These are phyloP conservation scores for Arthrobotrys megalospora DNA, from an alignment of 2,329 filamentous ascomycete species.

Conservation along the genomic window DNA sequence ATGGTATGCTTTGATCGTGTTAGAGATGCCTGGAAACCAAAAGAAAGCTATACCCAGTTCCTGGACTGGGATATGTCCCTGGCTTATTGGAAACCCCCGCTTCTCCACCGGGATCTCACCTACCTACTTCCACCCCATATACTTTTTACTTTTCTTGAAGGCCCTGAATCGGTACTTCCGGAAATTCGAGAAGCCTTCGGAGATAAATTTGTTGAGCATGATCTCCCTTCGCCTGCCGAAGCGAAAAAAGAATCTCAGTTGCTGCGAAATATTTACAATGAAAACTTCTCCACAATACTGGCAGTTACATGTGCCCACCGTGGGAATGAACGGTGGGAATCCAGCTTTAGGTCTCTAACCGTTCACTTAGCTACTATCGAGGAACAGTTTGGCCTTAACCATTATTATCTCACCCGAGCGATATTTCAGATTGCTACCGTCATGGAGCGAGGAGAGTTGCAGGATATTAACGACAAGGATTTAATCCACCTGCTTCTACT, in stretches of 20 bases:
- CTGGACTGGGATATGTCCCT: conserved; percentile 11
- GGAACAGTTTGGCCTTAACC: conserved; percentile 2
- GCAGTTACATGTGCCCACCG: not conserved
- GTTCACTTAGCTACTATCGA: conserved; percentile 36
- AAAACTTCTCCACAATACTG: conserved; percentile 22
- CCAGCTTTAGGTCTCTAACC: not conserved
- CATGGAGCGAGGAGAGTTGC: conserved; percentile 7
- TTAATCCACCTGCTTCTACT: conserved; percentile 10
- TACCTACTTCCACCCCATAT: not conserved
- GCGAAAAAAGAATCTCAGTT: conserved; percentile 10
- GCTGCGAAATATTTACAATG: conserved; percentile 5
- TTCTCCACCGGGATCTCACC: conserved; percentile 5
- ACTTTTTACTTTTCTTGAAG: not conserved
- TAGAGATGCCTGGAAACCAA: not conserved
- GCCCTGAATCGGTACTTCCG: not conserved
- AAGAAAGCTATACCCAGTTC: not conserved
- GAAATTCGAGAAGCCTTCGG: conserved; percentile 13
- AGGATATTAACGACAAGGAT: conserved; percentile 15
- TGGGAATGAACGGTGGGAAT: not conserved
- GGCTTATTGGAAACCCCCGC: not conserved
- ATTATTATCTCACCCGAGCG: conserved; percentile 19
- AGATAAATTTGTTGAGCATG: not conserved
- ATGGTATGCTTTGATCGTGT: not conserved
- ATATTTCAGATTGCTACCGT: conserved; percentile 18
- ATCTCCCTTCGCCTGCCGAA: not conserved